Evolutionary conservation across 2,329 filamentous ascomycete species (phyloP), one percentile per base, ranked within the genome.

Genomic region (Diaporthe ampelina): DNA sequence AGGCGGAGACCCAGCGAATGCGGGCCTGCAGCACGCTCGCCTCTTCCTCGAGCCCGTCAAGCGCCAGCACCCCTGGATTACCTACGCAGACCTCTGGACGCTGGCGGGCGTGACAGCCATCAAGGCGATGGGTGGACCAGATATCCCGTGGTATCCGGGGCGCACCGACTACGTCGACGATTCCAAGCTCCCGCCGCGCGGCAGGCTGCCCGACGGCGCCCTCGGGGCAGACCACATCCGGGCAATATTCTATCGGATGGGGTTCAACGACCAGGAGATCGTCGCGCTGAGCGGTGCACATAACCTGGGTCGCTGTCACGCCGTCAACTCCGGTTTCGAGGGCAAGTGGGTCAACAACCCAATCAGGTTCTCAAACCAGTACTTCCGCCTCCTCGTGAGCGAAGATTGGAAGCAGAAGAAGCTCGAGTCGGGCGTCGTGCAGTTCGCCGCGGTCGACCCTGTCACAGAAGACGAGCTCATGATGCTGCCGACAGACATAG

Each of bases 231-330:
- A 92, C 81, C 96, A 98, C 86, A 90, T 98, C 79, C 93, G 97
- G 80, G 91, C 91, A 85, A 95, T 98, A 87, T 99, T 98, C 86
- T 91, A 92, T 84, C 95, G 96, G 83, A 98, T 98, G 96, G 96
- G 96, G 78, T 98, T 98, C 90, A 93, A 97, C 84, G 96, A 99
- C 86, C 94, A 94, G 81, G 95, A 98, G 85, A 98, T 98, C 82
- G 96, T 98, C 63, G 97, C 96, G 43, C 90, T 98, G 72, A 89
- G 89, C 45, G 95, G 95, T 79, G 95, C 94, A 68, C 95, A 98
- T 86, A 94, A 94, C 71, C 90, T 98, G 50, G 95, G 95, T 76
- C 94, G 95, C 78, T 97, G 94, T 37, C 75, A 76, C 29, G 52
- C 72, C 76, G 80, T 61, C 77, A 79, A 58, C 37, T 75, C 81